phyloP scores from a whole-genome alignment of 495 filamentous ascomycete species.

The Lepraria neglecta region DNA sequence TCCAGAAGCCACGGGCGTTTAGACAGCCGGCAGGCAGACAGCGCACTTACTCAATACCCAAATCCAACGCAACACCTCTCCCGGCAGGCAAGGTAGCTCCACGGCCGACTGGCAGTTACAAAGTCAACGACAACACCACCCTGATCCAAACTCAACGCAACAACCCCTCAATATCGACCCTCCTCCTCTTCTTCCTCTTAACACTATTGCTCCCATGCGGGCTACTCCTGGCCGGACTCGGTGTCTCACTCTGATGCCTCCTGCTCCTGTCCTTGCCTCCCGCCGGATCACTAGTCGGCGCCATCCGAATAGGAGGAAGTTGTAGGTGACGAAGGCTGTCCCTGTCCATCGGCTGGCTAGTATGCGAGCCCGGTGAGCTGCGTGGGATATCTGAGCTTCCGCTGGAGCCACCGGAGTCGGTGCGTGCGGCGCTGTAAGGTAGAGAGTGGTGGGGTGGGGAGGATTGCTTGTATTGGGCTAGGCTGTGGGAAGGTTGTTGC shows the following conservation, averaged over 20 bases:
- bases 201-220: constrained; percentile 24
- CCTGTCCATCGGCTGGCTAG: constrained; percentile 13
- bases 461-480: constrained; percentile 24
- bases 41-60: too few relatives aligned
- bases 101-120: too few relatives aligned
- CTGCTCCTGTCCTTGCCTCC: constrained; percentile 16
- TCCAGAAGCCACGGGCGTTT: too few relatives aligned
- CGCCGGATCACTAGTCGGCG: constrained; percentile 20
- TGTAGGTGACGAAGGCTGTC: constrained; percentile 28
- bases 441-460: constrained; percentile 25
- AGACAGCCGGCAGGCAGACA: too few relatives aligned
- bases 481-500: constrained; percentile 24
- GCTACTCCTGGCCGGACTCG: constrained; percentile 25
- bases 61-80: too few relatives aligned
- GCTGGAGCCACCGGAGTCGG: constrained; percentile 19
- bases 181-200: constrained; percentile 29
- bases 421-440: constrained; percentile 23
- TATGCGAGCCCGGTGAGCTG: constrained; percentile 16
- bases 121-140: too few relatives aligned
- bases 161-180: constrained; percentile 29
- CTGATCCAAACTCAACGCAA: constrained; percentile 18
- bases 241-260: constrained; percentile 19
- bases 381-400: constrained; percentile 24
- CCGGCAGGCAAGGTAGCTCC: too few relatives aligned
- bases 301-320: constrained; percentile 28